These are phyloP conservation scores for Aspergillus avenaceus DNA, from an alignment of 495 filamentous ascomycete genomes.

Conservation along the genomic window DNA sequence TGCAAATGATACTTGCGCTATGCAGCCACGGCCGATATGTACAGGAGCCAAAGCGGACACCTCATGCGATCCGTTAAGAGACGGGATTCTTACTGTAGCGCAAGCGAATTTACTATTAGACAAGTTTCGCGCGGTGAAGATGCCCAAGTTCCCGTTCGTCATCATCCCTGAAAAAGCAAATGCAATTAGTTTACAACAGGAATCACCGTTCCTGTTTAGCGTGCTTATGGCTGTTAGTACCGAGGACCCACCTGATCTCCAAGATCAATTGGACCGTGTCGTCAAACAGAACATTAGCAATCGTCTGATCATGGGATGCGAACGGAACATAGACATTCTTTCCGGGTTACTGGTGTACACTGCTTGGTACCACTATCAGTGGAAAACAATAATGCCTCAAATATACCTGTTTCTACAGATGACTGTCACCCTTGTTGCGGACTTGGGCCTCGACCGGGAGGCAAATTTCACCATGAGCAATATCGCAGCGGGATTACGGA, in stretches of 20 bases:
- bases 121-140: conserved; percentile 5
- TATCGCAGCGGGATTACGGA: background rate
- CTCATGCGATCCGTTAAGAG: background rate
- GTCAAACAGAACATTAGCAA: background rate
- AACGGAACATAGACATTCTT: conserved; percentile 2
- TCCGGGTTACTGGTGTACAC: conserved; percentile 4
- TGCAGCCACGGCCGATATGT: background rate
- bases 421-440: background rate
- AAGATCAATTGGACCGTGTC: background rate
- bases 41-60: background rate
- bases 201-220: background rate
- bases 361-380: conserved; percentile 5
- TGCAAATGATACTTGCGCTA: no score
- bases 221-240: background rate
- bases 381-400: background rate
- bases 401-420: conserved; percentile 2
- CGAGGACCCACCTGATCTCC: background rate
- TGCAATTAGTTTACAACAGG: background rate
- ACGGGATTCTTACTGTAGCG: background rate
- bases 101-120: background rate
- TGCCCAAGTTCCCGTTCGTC: conserved; percentile 8
- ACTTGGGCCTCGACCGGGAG: background rate
- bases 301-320: background rate
- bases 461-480: background rate
- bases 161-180: background rate